Base-by-base conservation (phyloP, 345 rosid genomes). In the Tarenaya hassleriana region DNA sequence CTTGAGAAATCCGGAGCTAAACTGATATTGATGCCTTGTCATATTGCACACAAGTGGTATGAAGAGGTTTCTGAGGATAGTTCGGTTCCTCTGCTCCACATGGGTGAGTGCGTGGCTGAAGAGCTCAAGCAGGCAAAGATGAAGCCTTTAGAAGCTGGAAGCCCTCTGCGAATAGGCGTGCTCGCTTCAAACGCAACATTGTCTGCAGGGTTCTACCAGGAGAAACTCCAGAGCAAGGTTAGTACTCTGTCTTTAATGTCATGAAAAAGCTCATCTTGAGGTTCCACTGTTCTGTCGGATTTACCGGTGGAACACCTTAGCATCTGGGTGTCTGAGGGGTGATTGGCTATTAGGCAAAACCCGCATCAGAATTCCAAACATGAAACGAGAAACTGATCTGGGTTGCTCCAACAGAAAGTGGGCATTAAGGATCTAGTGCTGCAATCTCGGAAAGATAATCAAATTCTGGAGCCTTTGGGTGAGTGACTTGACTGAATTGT, bases 121-220 rank as follows among this genome's bases (percentile, higher is more conserved):
- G 90, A 80, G 66, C 81, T 85, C 7, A 51, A 68, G 64, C 75
- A 71, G 56, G 80, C 80, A 0, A 73, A 76, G 24, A 52, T 85
- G 74, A 80, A 71, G 60, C 87, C 95, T 34, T 64, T 79, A n/a
- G 83, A 76, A 60, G 77, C 83, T 41, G 83, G 87, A 13, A 76
- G 75, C 39, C 40, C 20, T 24, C 77, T 75, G 39, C 76, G 90
- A 38, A 74, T 82, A 44, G 90, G 90, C 43, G 51, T 86, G 43
- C 75, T 86, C 50, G 75, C 81, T 10, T 27, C 80, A 6, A 46
- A 60, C 56, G 68, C 70, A 47, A 68, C 67, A 7, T 66, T 75
- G 34, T 49, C 61, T 11, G 76, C 80, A 52, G 72, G 72, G 10
- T 58, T 70, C 60, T 86, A 86, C 58, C 78, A 78, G 69, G 72